Evolutionary conservation across 2,329 filamentous ascomycete genomes (phyloP).

Genomic region (Talaromyces sp.): DNA sequence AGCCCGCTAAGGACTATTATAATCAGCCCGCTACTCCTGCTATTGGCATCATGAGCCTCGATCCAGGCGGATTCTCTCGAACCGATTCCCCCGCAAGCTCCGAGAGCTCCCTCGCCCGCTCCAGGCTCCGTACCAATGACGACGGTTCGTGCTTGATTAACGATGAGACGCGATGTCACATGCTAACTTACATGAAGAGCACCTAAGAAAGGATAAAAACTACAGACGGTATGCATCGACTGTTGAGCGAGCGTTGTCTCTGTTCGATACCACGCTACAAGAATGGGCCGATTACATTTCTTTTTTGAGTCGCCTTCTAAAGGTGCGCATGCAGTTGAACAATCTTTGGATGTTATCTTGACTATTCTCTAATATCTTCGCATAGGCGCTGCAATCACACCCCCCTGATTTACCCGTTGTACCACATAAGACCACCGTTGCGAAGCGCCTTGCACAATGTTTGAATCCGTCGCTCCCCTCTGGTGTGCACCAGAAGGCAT

Average conservation of each 20-base stretch:
- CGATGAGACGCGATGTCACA: neutral
- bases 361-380: neutral
- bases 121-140: conserved; percentile 67
- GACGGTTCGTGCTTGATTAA: conserved; percentile 58
- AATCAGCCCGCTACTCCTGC: conserved; percentile 25
- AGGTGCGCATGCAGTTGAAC: conserved; percentile 52
- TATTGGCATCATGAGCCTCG: conserved; percentile 42
- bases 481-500: conserved; percentile 93
- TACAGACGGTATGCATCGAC: conserved; percentile 86
- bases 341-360: neutral
- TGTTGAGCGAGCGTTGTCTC: conserved; percentile 78
- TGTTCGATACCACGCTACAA: conserved; percentile 90
- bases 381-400: conserved; percentile 80
- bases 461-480: conserved; percentile 89
- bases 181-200: conserved; percentile 26
- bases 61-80: conserved; percentile 40
- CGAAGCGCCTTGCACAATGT: conserved; percentile 91
- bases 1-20: conserved; percentile 27
- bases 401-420: conserved; percentile 68
- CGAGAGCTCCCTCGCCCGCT: conserved; percentile 74
- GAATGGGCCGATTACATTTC: conserved; percentile 99
- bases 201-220: conserved; percentile 56
- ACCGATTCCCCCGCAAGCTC: conserved; percentile 73
- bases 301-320: conserved; percentile 84
- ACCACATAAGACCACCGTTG: conserved; percentile 76